These are phyloP conservation scores for Cladosporium sp. DNA, from an alignment of 2,329 filamentous ascomycete genomes.

Conservation along the genomic window DNA sequence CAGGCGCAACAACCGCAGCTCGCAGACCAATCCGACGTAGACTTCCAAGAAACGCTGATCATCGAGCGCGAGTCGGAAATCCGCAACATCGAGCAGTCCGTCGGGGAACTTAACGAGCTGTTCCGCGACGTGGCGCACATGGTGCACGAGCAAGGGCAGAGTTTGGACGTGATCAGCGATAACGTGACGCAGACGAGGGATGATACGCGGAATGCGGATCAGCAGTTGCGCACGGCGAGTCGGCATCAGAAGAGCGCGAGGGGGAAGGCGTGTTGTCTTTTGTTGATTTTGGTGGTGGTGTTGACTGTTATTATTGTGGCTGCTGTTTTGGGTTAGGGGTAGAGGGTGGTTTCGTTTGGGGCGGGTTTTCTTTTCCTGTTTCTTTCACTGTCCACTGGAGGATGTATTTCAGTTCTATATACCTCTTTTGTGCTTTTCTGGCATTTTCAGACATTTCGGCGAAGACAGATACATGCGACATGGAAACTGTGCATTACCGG, in stretches of 20 bases:
- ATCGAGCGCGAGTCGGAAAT: slow-evolving; percentile 97
- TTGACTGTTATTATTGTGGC: slow-evolving; percentile 86
- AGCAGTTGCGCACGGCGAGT: slow-evolving; percentile 79
- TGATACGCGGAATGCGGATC: slow-evolving; percentile 79
- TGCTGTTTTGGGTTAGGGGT: slow-evolving; percentile 67
- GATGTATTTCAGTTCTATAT: no score
- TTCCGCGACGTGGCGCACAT: slow-evolving; percentile 99
- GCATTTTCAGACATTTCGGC: no score
- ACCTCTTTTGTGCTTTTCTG: no score
- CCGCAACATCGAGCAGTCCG: slow-evolving; percentile 92
- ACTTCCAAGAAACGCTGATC: slow-evolving; percentile 95
- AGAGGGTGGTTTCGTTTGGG: no score
- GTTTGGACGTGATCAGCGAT: slow-evolving; percentile 79
- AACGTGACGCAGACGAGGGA: slow-evolving; percentile 81
- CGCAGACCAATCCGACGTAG: slow-evolving; percentile 88
- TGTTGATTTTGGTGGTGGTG: slow-evolving; percentile 85
- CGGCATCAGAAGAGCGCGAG: slow-evolving; percentile 93
- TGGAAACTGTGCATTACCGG: no score
- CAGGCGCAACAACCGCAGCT: slow-evolving; percentile 68
- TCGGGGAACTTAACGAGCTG: slow-evolving; percentile 91
- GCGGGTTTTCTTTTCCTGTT: no score
- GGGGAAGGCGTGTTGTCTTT: slow-evolving; percentile 87
- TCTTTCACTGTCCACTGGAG: no score
- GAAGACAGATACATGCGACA: no score
- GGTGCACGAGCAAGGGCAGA: slow-evolving; percentile 87